Conservation (phyloP, 1,284 basidiomycete species). For the Austroboletus olivaceoglutinosus region DNA sequence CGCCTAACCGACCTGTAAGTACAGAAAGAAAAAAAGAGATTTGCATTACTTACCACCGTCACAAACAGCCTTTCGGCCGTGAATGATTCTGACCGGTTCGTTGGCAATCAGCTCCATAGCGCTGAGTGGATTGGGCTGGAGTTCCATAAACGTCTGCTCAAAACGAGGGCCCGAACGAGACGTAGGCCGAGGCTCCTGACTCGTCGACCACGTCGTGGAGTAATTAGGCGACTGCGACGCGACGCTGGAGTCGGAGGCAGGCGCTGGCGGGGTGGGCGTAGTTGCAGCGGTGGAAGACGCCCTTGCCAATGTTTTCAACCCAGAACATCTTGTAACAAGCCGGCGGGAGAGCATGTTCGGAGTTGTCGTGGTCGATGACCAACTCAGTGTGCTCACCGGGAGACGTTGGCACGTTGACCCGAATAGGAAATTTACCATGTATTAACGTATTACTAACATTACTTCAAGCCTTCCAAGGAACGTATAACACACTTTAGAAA, state of each 20-base stretch:
- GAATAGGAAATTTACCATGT: conserved; percentile 17
- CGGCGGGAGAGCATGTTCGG: conserved; percentile 39
- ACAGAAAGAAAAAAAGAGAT: background rate
- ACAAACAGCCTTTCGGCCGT: conserved; percentile 83
- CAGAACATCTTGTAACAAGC: conserved; percentile 33
- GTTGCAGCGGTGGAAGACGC: conserved; percentile 35
- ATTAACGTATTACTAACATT: too few species aligned
- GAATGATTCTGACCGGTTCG: conserved; percentile 81
- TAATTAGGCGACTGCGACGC: conserved; percentile 77
- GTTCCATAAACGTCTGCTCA: conserved; percentile 84
- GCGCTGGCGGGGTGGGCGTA: conserved; percentile 22
- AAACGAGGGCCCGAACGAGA: conserved; percentile 71
- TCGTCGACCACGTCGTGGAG: conserved; percentile 74
- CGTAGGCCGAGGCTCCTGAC: conserved; percentile 62
- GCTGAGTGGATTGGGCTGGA: conserved; percentile 88
- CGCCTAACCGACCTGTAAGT: conserved; percentile 55
- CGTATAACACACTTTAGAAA: background rate
- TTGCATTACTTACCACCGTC: conserved; percentile 79
- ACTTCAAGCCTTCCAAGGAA: too few species aligned
- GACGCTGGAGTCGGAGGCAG: conserved; percentile 37
- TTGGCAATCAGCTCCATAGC: conserved; percentile 88
- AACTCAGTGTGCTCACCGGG: background rate
- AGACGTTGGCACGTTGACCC: background rate
- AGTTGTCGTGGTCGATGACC: conserved; percentile 10
- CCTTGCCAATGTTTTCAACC: conserved; percentile 28